Conservation (phyloP, 1,284 basidiomycete species). For the Pseudozyma tsukubaensis region DNA sequence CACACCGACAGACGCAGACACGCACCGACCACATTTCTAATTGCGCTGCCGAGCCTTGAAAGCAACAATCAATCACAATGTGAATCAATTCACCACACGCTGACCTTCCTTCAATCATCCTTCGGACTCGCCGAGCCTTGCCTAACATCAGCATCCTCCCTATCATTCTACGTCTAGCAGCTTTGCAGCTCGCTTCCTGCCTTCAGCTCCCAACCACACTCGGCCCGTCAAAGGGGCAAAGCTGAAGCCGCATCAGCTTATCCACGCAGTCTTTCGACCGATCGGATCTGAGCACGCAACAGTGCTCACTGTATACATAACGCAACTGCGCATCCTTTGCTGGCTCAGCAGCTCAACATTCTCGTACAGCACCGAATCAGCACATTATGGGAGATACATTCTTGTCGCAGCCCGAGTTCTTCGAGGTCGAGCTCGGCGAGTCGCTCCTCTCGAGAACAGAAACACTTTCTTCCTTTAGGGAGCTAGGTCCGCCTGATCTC, state of each 20-base stretch:
- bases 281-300: background rate
- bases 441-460: conserved; percentile 89
- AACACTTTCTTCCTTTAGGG: conserved; percentile 89
- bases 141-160: background rate
- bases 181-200: background rate
- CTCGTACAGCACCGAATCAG: background rate
- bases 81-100: background rate
- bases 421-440: conserved; percentile 89
- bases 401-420: conserved; percentile 66
- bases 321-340: background rate
- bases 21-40: conserved; percentile 6
- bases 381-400: conserved; percentile 64
- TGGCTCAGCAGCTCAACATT: background rate
- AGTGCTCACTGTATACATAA: background rate
- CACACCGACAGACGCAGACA: background rate
- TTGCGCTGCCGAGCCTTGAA: background rate
- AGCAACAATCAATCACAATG: background rate
- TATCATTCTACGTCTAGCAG: background rate
- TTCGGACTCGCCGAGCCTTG: background rate
- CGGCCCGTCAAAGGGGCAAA: background rate
- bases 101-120: background rate
- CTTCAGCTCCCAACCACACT: background rate
- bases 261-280: background rate
- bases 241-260: conserved; percentile 4
- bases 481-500: conserved; percentile 95